Evolutionary conservation across 2,329 filamentous ascomycete species (phyloP).

Genomic region (Hypoxylon sp.): DNA sequence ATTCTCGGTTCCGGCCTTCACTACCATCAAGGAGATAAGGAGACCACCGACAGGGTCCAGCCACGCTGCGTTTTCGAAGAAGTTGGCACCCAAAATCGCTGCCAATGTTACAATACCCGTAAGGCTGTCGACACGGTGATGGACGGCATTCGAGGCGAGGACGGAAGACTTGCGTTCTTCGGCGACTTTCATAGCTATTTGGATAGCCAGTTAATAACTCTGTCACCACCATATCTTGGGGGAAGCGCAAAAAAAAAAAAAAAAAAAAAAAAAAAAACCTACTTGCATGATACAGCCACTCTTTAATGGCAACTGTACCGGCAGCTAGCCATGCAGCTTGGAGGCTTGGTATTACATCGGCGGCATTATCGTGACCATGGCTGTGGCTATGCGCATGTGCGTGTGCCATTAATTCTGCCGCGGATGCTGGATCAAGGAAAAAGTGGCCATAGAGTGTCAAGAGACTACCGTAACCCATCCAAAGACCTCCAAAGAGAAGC

Average conservation of each 20-base stretch:
- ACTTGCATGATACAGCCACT: slow-evolving; percentile 98
- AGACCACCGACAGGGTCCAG: slow-evolving; percentile 94
- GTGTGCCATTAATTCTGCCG: slow-evolving; percentile 66
- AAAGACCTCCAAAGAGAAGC: slow-evolving; percentile 87
- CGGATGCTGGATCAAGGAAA: slow-evolving; percentile 72
- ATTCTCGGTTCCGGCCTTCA: slow-evolving; percentile 90
- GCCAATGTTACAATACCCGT: slow-evolving; percentile 93
- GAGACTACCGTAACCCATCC: slow-evolving; percentile 87
- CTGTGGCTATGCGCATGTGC: slow-evolving; percentile 66
- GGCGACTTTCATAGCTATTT: slow-evolving; percentile 90
- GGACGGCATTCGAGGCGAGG: slow-evolving; percentile 93
- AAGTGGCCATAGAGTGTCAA: slow-evolving; percentile 79
- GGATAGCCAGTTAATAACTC: slow-evolving; percentile 46
- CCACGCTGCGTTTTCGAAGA: slow-evolving; percentile 88
- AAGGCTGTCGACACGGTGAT: slow-evolving; percentile 95
- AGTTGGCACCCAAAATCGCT: slow-evolving; percentile 90
- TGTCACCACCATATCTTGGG: background rate
- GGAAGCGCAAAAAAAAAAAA: no score
- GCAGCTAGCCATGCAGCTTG: slow-evolving; percentile 95
- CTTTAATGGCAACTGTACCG: slow-evolving; percentile 91
- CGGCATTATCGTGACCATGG: slow-evolving; percentile 72
- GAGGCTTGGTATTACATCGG: slow-evolving; percentile 79
- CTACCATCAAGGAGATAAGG: slow-evolving; percentile 92
- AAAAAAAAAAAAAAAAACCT: slow-evolving; percentile 63
- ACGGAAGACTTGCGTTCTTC: slow-evolving; percentile 95